Conservation (phyloP, 176 grass and related monocot genomes). For the Oryza punctata region DNA sequence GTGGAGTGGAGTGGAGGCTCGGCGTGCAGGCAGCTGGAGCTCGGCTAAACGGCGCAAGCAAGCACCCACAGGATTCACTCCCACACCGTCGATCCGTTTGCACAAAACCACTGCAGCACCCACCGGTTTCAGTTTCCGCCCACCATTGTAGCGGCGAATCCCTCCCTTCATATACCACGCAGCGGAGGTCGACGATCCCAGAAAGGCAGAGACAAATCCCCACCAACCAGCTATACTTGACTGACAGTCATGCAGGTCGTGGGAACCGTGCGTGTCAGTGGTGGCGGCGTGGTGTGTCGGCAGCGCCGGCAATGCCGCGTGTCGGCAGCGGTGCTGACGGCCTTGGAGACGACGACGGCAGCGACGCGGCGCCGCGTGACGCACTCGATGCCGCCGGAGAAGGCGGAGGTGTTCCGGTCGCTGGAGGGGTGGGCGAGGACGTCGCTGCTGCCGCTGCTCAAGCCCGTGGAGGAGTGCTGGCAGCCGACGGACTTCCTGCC, state of each 20-base stretch:
- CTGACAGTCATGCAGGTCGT: slow-evolving; percentile 42
- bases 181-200: too few relatives aligned
- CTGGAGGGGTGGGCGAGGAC: slow-evolving; percentile 68
- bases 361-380: slow-evolving; percentile 40
- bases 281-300: neutral
- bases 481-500: slow-evolving; percentile 89
- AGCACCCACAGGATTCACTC: neutral
- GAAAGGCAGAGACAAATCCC: neutral
- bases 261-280: slow-evolving; percentile 5
- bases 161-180: neutral
- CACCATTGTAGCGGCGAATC: neutral
- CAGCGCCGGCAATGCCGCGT: slow-evolving; percentile 40
- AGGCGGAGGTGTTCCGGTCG: slow-evolving; percentile 80
- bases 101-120: neutral
- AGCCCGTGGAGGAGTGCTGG: slow-evolving; percentile 82
- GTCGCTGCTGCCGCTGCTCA: slow-evolving; percentile 77
- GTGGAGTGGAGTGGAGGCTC: too few relatives aligned
- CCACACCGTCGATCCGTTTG: neutral
- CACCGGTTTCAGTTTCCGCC: neutral
- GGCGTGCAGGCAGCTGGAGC: neutral
- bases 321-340: neutral
- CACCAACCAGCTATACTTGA: neutral
- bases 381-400: slow-evolving; percentile 92
- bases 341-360: neutral
- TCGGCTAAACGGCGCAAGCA: too few relatives aligned